Base-by-base conservation (phyloP, 805 yeast species). In the Blastobotrys parvus region DNA sequence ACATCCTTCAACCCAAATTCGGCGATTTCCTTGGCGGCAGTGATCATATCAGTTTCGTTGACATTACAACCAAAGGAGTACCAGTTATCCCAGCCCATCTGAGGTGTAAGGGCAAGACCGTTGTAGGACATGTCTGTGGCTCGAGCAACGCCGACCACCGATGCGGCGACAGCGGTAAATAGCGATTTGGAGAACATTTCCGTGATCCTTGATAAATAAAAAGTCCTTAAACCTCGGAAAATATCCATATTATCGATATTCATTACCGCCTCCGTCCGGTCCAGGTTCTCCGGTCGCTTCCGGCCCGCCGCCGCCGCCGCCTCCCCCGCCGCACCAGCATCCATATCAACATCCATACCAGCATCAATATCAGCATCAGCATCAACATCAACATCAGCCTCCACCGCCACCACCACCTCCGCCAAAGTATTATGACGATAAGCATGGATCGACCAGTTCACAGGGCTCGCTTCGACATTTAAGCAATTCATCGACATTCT, bases 81-180 rank as follows among this genome's bases (percentile, higher is more conserved):
- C 64, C 63, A 60, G 16, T 56, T 50, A 45, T 53, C 49, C 62
- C 62, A 58, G 15, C 61, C 63, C 54, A 55, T 55, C 38, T 52
- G 59, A n/a, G 60, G 59, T 1, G 52, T 54, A n/a, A n/a, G n/a
- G n/a, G n/a, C n/a, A n/a, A n/a, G n/a, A n/a, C n/a, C n/a, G n/a
- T n/a, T n/a, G n/a, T n/a, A n/a, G n/a, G n/a, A n/a, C n/a, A n/a
- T n/a, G n/a, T n/a, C n/a, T n/a, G n/a, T n/a, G n/a, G n/a, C n/a
- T n/a, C n/a, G n/a, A n/a, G n/a, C n/a, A n/a, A n/a, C n/a, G n/a
- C n/a, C n/a, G n/a, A n/a, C n/a, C n/a, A n/a, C n/a, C n/a, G n/a
- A n/a, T n/a, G n/a, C 29, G 10, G 11, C 29, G 7, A 25, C 29
- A 7, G 29, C 29, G 11, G 29, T 11, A 25, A 11, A 25, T 7